Base-by-base conservation (phyloP, 768 basidiomycete genomes). In the Amylocystis lapponica region DNA sequence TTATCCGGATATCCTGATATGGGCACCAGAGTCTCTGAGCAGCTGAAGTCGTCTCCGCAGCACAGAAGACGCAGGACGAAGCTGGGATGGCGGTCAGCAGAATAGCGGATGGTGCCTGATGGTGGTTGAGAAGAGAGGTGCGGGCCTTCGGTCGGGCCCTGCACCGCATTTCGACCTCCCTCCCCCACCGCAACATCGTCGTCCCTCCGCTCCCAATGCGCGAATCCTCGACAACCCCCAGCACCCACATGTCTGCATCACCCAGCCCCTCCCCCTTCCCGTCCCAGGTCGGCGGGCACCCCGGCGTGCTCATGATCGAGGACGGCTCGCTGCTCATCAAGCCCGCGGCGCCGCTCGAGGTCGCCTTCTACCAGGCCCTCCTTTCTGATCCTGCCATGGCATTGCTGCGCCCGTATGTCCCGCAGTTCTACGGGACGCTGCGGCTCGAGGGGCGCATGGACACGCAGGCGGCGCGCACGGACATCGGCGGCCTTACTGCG, bases 311-410 rank as follows among this genome's bases (percentile, higher is more conserved):
- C 33, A 68, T 78, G 5, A 79, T 77, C 4, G 82, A 81, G 48
- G 84, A 88, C 52, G 80, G 78, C 12, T 80, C 79, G 2, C 76
- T 91, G n/a, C 63, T 95, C 32, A 81, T 92, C 68, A 94, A 95
- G 62, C 78, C 83, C 5, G 76, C 81, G 13, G 64, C 80, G 10
- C 71, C 71, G 0, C 61, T 66, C 27, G 91, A 95, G 56, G 68
- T 79, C 27, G 66, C 67, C 17, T 93, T 93, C 60, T 95, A 94
- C 63, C 74, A 80, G 45, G 50, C 61, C 27, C 60, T 83, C 25
- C 65, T 69, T 5, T 58, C 66, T 5, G 66, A 73, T 50, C 52
- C 64, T 3, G 52, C 51, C 0, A 62, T 79, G 39, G 67, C 64
- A 14, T 53, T 61, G 2, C 69, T 89, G 31, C 69, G 65, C 29